Percentiles rank a stretch among this genome's conserved stretches.
Evolutionary conservation across 352 stramenopile species (phyloP).

Genomic region (Phytophthora ohioensis): DNA sequence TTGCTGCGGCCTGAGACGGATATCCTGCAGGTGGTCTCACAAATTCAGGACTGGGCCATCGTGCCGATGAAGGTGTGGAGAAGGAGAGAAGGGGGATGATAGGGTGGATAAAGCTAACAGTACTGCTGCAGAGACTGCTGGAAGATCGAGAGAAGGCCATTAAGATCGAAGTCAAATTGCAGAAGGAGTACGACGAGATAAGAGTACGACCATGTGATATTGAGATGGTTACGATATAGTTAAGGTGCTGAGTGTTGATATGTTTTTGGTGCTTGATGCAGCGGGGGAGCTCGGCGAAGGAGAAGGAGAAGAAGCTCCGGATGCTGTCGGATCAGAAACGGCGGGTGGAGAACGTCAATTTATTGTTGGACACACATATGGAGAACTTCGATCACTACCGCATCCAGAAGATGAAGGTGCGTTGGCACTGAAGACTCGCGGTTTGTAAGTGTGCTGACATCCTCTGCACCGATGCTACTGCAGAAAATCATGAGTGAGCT

Average conservation of each 20-base stretch:
- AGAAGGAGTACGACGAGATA: slow-evolving; percentile 82
- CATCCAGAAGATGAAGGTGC: slow-evolving; percentile 82
- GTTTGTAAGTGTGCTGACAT: neutral
- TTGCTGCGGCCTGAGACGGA: slow-evolving; percentile 72
- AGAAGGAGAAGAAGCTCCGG: slow-evolving; percentile 84
- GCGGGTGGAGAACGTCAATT: slow-evolving; percentile 85
- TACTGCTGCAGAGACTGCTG: slow-evolving; percentile 57
- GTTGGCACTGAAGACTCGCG: neutral
- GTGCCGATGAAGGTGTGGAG: slow-evolving; percentile 76
- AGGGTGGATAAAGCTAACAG: neutral
- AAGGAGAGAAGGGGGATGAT: neutral
- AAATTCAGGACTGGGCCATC: slow-evolving; percentile 87
- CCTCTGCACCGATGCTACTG: neutral
- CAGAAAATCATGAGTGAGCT: slow-evolving; percentile 83
- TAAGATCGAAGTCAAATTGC: slow-evolving; percentile 80
- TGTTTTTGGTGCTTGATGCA: slow-evolving; percentile 20
- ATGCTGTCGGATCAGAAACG: slow-evolving; percentile 88
- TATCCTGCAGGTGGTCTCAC: slow-evolving; percentile 71
- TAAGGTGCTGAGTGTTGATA: slow-evolving; percentile 6
- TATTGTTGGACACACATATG: slow-evolving; percentile 77
- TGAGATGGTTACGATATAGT: neutral
- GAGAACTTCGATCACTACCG: slow-evolving; percentile 79
- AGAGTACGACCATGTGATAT: slow-evolving; percentile 33
- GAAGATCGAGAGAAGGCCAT: slow-evolving; percentile 85
- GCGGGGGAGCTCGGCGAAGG: slow-evolving; percentile 57